Percentiles rank a stretch among this genome's conserved stretches.
These are phyloP conservation scores for Pleurotus ostreatus DNA, from an alignment of 768 basidiomycete genomes.

Conservation along the genomic window DNA sequence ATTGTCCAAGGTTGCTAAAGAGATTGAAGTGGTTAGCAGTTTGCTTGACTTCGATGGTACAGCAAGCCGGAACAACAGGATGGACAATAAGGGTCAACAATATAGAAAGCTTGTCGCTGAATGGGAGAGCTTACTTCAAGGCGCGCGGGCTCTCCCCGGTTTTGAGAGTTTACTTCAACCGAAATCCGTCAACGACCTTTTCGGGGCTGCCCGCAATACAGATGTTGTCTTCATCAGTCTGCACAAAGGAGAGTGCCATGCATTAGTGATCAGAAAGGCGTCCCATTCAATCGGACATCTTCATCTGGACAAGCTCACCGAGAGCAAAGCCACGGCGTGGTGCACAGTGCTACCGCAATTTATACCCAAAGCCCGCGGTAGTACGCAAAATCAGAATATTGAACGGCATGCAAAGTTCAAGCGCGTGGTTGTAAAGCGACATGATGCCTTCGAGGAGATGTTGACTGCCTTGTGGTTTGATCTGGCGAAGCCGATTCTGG, in stretches of 20 bases:
- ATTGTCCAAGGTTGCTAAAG: conserved; percentile 7
- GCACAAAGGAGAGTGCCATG: conserved; percentile 15
- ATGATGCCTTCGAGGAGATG: background rate
- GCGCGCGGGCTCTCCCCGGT: conserved; percentile 10
- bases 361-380: background rate
- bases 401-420: background rate
- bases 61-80: background rate
- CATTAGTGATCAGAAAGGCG: conserved; percentile 12
- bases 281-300: conserved; percentile 8
- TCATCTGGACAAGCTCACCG: conserved; percentile 12
- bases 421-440: background rate
- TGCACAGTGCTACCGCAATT: background rate
- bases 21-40: background rate
- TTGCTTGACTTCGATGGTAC: background rate
- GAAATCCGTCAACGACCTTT: conserved; percentile 1
- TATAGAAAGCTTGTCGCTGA: conserved; percentile 15
- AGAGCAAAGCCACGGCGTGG: conserved; percentile 5
- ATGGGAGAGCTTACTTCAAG: conserved; percentile 13
- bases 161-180: conserved; percentile 19
- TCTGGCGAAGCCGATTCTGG: conserved; percentile 7
- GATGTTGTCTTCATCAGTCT: conserved; percentile 18
- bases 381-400: background rate
- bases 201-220: conserved; percentile 7
- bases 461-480: conserved; percentile 2
- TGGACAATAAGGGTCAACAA: background rate